Percentiles rank a stretch among this genome's conserved stretches.
These are phyloP conservation scores for Ustilago xerochloae DNA, from an alignment of 1,284 basidiomycete species.

Conservation along the genomic window DNA sequence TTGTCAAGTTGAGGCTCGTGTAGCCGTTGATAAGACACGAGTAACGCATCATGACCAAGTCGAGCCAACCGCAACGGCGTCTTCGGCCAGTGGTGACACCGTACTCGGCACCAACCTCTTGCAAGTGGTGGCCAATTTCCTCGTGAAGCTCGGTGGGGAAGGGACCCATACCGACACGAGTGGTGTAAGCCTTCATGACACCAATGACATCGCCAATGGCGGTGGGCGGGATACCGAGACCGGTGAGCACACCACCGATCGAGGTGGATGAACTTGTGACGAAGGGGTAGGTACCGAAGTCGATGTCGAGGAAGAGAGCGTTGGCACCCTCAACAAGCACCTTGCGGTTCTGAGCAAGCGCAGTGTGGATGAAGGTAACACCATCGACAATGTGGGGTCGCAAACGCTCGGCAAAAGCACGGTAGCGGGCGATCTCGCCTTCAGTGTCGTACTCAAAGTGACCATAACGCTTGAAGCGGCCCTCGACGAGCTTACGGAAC, in stretches of 20 bases:
- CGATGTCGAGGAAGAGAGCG: slow-evolving; percentile 96
- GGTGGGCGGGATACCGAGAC: slow-evolving; percentile 91
- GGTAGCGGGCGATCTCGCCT: slow-evolving; percentile 89
- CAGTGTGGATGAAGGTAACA: slow-evolving; percentile 84
- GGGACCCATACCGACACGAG: slow-evolving; percentile 94
- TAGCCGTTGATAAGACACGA: slow-evolving; percentile 96
- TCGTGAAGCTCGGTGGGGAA: slow-evolving; percentile 97
- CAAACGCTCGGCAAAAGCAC: slow-evolving; percentile 86
- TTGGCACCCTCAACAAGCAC: slow-evolving; percentile 97
- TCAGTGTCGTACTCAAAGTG: slow-evolving; percentile 99
- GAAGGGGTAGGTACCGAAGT: slow-evolving; percentile 97
- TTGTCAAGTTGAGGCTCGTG: slow-evolving; percentile 91
- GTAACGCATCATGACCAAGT: slow-evolving; percentile 92
- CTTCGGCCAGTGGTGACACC: slow-evolving; percentile 91
- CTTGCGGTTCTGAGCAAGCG: slow-evolving; percentile 78
- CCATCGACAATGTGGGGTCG: slow-evolving; percentile 90
- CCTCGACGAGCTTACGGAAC: slow-evolving; percentile 95
- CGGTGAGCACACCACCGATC: slow-evolving; percentile 95
- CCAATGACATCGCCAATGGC: slow-evolving; percentile 86
- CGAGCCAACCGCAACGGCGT: slow-evolving; percentile 95
- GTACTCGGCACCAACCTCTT: slow-evolving; percentile 92
- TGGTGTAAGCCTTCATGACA: slow-evolving; percentile 97
- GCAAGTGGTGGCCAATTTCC: slow-evolving; percentile 84
- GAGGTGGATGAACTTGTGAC: slow-evolving; percentile 93
- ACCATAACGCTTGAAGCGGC: slow-evolving; percentile 96